phyloP scores from a whole-genome alignment of 495 filamentous ascomycete species.

The Penicillium turbatum region DNA sequence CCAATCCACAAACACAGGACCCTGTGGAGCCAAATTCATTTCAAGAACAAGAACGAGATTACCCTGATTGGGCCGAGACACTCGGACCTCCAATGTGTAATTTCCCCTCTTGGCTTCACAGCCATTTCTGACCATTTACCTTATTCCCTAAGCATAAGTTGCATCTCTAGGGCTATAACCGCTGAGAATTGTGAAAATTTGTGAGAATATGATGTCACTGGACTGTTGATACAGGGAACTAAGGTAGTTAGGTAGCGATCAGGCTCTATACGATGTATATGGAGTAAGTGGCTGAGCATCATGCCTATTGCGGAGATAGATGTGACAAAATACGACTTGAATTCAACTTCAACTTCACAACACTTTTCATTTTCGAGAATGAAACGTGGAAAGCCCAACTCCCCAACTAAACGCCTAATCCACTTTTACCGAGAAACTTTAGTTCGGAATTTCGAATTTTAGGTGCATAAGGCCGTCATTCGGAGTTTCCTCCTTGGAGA shows the following conservation, averaged over 20 bases:
- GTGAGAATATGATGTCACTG: slow-evolving; percentile 14
- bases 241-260: background rate
- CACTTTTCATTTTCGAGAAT: background rate
- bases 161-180: too few relatives aligned
- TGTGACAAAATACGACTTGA: background rate
- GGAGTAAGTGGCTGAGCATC: slow-evolving; percentile 5
- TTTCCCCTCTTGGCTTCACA: background rate
- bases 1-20: too few relatives aligned
- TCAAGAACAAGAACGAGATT: background rate
- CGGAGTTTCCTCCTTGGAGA: background rate
- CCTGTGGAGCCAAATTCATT: slow-evolving; percentile 1
- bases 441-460: background rate
- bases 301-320: background rate
- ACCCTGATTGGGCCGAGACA: background rate
- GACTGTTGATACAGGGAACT: background rate
- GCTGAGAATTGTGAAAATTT: too few relatives aligned
- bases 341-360: too few relatives aligned
- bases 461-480: slow-evolving; percentile 2
- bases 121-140: background rate
- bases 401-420: background rate
- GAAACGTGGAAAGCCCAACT: background rate
- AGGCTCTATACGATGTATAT: background rate
- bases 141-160: background rate
- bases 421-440: slow-evolving; percentile 10
- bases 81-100: background rate